Evolutionary conservation across 116 monocot genomes (phyloP), one percentile per base, ranked within the genome.

Genomic region (Posidonia oceanica): DNA sequence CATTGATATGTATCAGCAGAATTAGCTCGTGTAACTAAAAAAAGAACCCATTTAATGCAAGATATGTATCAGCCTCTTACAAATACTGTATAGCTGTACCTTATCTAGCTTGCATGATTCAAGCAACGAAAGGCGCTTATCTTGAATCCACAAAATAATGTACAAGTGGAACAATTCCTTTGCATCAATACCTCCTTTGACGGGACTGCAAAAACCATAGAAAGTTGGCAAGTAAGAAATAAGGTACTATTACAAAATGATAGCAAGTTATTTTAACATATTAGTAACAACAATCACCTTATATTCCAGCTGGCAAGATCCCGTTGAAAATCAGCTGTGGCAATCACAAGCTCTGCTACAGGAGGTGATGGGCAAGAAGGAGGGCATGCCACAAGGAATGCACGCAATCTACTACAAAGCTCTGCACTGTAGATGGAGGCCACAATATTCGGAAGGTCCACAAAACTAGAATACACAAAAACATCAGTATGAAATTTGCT

Each of bases 161-260:
- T 92, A 88, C 73, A 88, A 74, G 76, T 92, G 92, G 69, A 92
- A 92, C 67, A 92, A 72, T 83, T 88, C 88, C 64, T 88, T 92
- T 23, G 92, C 92, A 82, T 88, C 92, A 48, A 92, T 80, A 55
- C 85, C 83, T 54, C 83, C 83, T 80, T 86, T 88, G 13, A 88
- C 72, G 69, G 85, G 74, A 70, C 92, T 92, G 72, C 38, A 36
- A 64, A 55, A 48, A 69, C 16, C 15, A 76, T 13, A 72, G 55
- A 18, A 11, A 70, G 20, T 17, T 29, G 5, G 22, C 7, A 39
- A 54, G 13, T 20, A 63, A 36, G 15, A 54, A 66, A 48, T 48
- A 10, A 10, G 7, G 8, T 3, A 42, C 42, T 42, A 0, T 3
- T 5, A 42, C 42, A 42, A 42, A 5, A 42, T 42, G 8, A 67